phyloP scores from a whole-genome alignment of 768 basidiomycete genomes.

The Boletus eberwhitei region DNA sequence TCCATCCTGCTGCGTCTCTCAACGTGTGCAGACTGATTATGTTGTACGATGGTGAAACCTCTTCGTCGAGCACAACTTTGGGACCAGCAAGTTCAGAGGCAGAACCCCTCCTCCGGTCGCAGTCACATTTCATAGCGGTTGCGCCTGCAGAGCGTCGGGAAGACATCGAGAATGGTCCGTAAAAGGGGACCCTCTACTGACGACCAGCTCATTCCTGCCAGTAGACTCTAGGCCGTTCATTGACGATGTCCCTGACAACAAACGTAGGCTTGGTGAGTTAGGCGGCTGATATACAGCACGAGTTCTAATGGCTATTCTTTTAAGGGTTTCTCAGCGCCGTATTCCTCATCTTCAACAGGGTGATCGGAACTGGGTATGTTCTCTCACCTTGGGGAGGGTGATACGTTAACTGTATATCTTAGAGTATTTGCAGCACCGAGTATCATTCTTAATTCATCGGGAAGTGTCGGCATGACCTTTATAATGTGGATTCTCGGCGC shows the following conservation, averaged over 20 bases:
- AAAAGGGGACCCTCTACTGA: not conserved
- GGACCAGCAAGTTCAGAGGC: conserved; percentile 12
- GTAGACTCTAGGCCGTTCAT: conserved; percentile 16
- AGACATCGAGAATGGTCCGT: conserved; percentile 17
- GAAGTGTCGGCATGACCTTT: conserved; percentile 67
- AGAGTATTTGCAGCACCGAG: conserved; percentile 74
- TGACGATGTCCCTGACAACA: conserved; percentile 47
- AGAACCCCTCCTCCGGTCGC: conserved; percentile 20
- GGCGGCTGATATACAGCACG: not conserved
- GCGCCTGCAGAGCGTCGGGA: not conserved
- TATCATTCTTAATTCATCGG: conserved; percentile 61
- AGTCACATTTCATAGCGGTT: not conserved
- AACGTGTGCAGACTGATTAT: not conserved
- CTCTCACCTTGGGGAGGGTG: not conserved
- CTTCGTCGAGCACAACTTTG: not conserved
- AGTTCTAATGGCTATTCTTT: not conserved
- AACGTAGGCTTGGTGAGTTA: conserved; percentile 48
- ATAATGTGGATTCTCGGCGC: conserved; percentile 72
- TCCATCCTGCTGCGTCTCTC: too few relatives aligned
- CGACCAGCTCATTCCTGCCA: not conserved
- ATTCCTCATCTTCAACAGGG: conserved; percentile 70
- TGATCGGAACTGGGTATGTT: conserved; percentile 70
- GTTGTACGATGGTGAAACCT: not conserved
- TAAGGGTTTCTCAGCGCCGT: conserved; percentile 44
- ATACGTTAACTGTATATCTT: not conserved